Conservation (phyloP, 495 filamentous ascomycete species). For the Neurospora sp. region DNA sequence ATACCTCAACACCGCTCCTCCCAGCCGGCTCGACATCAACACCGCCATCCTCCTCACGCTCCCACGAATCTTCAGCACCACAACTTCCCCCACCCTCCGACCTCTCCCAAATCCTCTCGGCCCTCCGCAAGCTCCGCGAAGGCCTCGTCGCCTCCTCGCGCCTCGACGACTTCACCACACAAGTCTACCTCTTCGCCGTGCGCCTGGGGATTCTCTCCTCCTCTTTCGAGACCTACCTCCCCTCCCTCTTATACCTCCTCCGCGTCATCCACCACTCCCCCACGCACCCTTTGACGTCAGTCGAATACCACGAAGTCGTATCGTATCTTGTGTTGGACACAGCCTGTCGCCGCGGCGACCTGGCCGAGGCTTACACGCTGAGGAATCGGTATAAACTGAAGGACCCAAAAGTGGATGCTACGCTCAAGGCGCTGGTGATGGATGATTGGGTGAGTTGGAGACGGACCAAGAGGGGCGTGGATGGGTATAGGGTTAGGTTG, state of each 20-base stretch:
- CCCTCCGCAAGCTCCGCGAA: constrained; percentile 88
- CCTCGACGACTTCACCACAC: constrained; percentile 55
- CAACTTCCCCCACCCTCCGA: not conserved
- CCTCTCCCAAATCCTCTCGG: constrained; percentile 40
- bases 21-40: not conserved
- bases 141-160: constrained; percentile 67
- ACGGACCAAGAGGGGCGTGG: constrained; percentile 56
- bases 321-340: constrained; percentile 79
- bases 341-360: constrained; percentile 71
- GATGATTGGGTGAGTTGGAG: constrained; percentile 79
- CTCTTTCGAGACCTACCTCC: constrained; percentile 80
- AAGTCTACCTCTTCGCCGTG: constrained; percentile 71
- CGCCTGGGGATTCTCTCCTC: constrained; percentile 68
- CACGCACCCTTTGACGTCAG: constrained; percentile 36
- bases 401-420: constrained; percentile 52
- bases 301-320: constrained; percentile 66
- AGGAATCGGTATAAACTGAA: constrained; percentile 43
- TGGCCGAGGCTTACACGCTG: constrained; percentile 60
- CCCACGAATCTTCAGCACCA: not conserved
- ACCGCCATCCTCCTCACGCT: not conserved
- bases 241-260: constrained; percentile 72
- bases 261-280: constrained; percentile 50
- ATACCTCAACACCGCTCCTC: not conserved
- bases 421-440: constrained; percentile 60
- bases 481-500: constrained; percentile 62